phyloP scores from a whole-genome alignment of 192 early-diverging fungal species.

The Hyaloraphidium curvatum region DNA sequence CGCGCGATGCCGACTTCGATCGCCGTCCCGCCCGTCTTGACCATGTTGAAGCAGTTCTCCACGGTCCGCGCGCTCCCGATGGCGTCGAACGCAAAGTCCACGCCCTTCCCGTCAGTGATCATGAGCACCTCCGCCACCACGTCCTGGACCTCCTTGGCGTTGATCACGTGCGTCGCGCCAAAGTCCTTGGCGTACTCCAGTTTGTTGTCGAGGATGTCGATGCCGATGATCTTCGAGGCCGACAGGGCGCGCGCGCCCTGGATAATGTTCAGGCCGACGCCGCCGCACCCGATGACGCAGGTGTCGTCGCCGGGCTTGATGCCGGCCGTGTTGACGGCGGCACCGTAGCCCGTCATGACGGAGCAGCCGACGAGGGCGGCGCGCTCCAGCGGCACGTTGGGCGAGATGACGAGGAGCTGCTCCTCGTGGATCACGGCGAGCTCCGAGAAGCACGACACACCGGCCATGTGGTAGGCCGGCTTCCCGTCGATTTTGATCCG shows the following conservation, averaged over 20 bases:
- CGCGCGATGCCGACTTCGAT: not conserved
- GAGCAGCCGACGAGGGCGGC: constrained; percentile 1
- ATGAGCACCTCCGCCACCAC: not conserved
- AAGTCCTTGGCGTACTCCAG: not conserved
- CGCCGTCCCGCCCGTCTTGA: not conserved
- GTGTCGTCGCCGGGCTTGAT: too few species aligned
- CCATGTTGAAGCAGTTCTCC: not conserved
- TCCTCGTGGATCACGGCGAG: not conserved
- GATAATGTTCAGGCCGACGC: constrained; percentile 1
- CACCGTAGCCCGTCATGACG: not conserved
- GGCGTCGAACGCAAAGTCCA: not conserved
- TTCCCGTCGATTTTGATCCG: not conserved
- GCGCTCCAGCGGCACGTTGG: not conserved
- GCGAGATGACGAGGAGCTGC: not conserved
- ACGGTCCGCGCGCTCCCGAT: not conserved
- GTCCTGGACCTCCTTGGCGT: not conserved
- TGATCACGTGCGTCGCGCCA: not conserved
- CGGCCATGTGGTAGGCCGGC: not conserved
- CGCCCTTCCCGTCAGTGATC: not conserved
- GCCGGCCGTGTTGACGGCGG: too few species aligned
- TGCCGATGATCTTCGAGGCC: not conserved
- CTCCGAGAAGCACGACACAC: not conserved
- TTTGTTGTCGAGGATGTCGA: not conserved
- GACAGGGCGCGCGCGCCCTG: not conserved
- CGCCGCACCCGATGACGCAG: not conserved